A percentile compares a stretch with the other conserved stretches of the same genome.
These are phyloP conservation scores for Xanthoconium purpureum DNA, from an alignment of 768 basidiomycete genomes.

Conservation along the genomic window DNA sequence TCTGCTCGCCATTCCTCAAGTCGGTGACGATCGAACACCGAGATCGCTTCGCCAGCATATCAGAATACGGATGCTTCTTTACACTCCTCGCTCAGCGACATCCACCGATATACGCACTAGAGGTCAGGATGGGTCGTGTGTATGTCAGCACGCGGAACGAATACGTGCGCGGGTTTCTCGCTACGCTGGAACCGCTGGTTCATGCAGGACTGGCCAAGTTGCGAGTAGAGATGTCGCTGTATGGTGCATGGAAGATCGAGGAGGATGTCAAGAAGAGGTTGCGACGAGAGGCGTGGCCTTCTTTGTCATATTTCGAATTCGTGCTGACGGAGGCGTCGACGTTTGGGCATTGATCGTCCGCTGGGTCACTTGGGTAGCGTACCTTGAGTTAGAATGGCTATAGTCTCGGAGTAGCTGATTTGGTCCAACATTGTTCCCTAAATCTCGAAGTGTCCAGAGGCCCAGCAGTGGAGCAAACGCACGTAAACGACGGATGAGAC, in stretches of 20 bases:
- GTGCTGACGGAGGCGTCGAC: conserved; percentile 8
- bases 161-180: conserved; percentile 4
- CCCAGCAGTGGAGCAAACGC: too few relatives aligned
- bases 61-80: conserved; percentile 5
- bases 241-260: conserved; percentile 4
- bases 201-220: conserved; percentile 1
- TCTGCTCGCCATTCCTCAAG: conserved; percentile 10
- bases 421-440: too few relatives aligned
- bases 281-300: conserved; percentile 9
- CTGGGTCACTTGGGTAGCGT: too few relatives aligned
- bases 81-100: conserved; percentile 2
- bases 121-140: conserved; percentile 5
- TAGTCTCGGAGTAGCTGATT: too few relatives aligned
- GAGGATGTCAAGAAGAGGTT: conserved; percentile 9
- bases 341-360: neutral
- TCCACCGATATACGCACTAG: neutral
- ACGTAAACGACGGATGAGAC: too few relatives aligned
- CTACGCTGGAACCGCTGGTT: conserved; percentile 3
- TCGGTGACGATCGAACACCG: conserved; percentile 5
- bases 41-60: neutral
- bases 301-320: conserved; percentile 8
- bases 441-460: too few relatives aligned
- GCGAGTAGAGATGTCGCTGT: conserved; percentile 7
- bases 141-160: conserved; percentile 1
- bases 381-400: too few relatives aligned